Conservation (phyloP, 495 filamentous ascomycete genomes). For the Mycothermus thermophilus region DNA sequence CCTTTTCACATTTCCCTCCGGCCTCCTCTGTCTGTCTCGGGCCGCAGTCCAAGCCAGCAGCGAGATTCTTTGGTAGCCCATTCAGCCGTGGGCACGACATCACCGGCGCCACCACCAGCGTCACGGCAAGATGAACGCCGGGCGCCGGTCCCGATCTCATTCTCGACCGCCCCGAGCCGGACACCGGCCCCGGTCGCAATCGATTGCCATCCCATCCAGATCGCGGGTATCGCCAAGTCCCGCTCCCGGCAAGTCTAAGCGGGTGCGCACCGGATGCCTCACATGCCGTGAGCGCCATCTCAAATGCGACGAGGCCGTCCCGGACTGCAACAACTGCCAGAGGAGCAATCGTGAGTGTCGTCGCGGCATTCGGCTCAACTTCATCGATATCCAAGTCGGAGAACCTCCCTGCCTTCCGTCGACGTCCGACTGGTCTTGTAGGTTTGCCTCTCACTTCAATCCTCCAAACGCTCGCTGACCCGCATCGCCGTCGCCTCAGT, state of each 20-base stretch:
- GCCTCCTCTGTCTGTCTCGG: too few relatives aligned
- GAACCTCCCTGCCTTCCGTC: conserved; percentile 51
- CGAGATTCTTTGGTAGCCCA: too few relatives aligned
- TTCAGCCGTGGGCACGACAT: too few relatives aligned
- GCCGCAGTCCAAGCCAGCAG: too few relatives aligned
- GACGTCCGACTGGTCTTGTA: conserved; percentile 54
- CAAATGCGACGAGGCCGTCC: conserved; percentile 65
- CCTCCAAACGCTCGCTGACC: conserved; percentile 2
- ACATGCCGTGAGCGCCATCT: conserved; percentile 60
- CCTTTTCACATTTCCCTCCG: too few relatives aligned
- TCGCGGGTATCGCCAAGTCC: too few relatives aligned
- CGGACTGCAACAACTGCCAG: conserved; percentile 71
- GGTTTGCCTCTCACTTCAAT: conserved; percentile 1
- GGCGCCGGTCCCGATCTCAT: too few relatives aligned
- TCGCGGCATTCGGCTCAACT: conserved; percentile 79
- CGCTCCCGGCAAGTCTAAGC: conserved; percentile 47
- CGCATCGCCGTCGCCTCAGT: conserved; percentile 25
- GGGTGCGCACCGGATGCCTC: conserved; percentile 64
- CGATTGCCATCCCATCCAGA: too few relatives aligned
- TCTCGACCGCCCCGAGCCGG: too few relatives aligned
- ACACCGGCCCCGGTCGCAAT: too few relatives aligned
- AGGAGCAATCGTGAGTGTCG: conserved; percentile 81
- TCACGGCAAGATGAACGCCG: too few relatives aligned
- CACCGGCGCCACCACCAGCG: too few relatives aligned
- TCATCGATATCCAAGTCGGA: conserved; percentile 70